Base-by-base conservation (phyloP, 768 basidiomycete species). In the Auriscalpium orientale region DNA sequence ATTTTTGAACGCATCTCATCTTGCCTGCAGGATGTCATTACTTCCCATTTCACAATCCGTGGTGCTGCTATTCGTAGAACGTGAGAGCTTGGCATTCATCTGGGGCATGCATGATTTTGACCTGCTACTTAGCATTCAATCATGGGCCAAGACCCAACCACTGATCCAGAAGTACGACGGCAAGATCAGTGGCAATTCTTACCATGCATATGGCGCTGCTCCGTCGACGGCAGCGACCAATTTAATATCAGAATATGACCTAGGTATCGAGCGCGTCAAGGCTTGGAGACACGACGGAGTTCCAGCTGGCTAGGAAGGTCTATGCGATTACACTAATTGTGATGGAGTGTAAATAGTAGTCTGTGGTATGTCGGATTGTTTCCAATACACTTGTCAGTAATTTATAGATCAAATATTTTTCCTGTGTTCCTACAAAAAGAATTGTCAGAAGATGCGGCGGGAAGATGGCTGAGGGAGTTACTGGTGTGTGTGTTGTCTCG, bases 401-500 rank as follows among this genome's bases (percentile, higher is more conserved):
- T 28, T 5, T 28, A 28, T 28, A 36, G 43, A 37, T 64, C 51
- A 68, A 50, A 63, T 15, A 34, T 63, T 56, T 57, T 79, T 79
- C 54, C 77, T 74, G 50, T 79, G 77, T 59, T 78, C 76, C 76
- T 79, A 58, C 52, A 40, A 20, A 20, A 35, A 12, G 49, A 40
- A 51, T 33, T 45, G 53, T 51, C 21, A 37, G 33, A 46, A 46
- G 50, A 50, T 33, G 36, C 53, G n/a, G 37, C 38, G 51, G 36
- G 44, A 43, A 46, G 37, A 55, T n/a, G 21, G 59, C 36, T 20
- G 34, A n/a, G 37, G 22, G 34, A 64, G 77, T 47, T 55, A 85
- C 84, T 11, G 83, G 83, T 49, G 72, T 66, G 71, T 95, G 93
- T n/a, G 85, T 87, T 6, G 88, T 87, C 72, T 95, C 94, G 65